Evolutionary conservation across 768 basidiomycete species (phyloP), one percentile per base, ranked within the genome.

Genomic region (Boletus tomentosulus): DNA sequence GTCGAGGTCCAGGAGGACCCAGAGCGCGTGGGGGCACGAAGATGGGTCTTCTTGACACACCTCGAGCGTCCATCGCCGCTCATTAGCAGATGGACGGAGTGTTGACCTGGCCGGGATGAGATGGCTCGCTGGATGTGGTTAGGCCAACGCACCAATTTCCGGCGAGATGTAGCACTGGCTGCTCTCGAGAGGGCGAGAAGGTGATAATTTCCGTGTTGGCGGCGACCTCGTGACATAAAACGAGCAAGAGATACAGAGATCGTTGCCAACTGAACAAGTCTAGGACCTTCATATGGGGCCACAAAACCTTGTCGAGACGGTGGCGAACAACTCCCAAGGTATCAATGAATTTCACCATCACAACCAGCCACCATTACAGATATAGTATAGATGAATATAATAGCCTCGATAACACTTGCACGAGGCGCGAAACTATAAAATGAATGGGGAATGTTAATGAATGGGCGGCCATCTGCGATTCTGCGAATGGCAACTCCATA

Each of bases 191-290:
- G 44, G 74, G 69, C 25, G 63, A 65, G 62, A 86, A 83, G 65
- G 82, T 83, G 65, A 83, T 67, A 60, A 87, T 85, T 70, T 87
- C 84, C 34, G 85, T 87, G 66, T 87, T 85, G 22, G 78, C 83
- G 48, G 69, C 59, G 31, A 57, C 71, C 37, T 50, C 45, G 54
- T 70, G 66, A 59, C 61, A 67, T 57, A 63, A 56, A 42, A 64
- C 47, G 46, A 56, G 43, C 27, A 69, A 42, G 31, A 22, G 42
- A 27, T 52, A 42, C 30, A 60, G 53, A 28, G 59, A 55, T 57
- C 53, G 59, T 42, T 50, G 28, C 27, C 43, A 44, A 16, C 43
- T 24, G 50, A 48, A 37, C 57, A 9, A 50, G 52, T 46, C 44
- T 19, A 19, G 19, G 19, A 19, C 19, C 19, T 19, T 19, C 35